Percentiles rank a stretch among this genome's conserved stretches.
Conservation (phyloP, 805 yeast genomes). For the Metschnikowia proteae region DNA sequence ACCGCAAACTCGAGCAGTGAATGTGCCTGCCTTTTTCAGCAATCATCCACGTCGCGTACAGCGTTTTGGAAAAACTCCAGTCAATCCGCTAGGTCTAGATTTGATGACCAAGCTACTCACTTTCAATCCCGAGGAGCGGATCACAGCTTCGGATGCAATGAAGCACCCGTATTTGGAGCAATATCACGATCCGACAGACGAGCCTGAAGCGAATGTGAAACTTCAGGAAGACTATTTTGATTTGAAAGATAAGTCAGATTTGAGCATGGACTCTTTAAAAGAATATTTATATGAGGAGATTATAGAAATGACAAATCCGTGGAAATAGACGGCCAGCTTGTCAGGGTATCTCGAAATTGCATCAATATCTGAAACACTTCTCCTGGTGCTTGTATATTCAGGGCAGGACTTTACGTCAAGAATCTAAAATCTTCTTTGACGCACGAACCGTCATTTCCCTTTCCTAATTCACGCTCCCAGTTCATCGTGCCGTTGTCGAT, state of each 20-base stretch:
- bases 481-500: slow-evolving; percentile 45
- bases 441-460: slow-evolving; percentile 40
- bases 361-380: neutral
- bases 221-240: slow-evolving; percentile 17
- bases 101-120: slow-evolving; percentile 14
- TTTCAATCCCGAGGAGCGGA: slow-evolving; percentile 14
- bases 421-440: slow-evolving; percentile 44
- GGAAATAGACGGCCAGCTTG: neutral
- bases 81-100: slow-evolving; percentile 15
- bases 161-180: slow-evolving; percentile 14
- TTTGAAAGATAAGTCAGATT: slow-evolving; percentile 10
- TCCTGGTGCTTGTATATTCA: neutral
- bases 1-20: slow-evolving; percentile 7
- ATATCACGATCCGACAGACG: slow-evolving; percentile 17
- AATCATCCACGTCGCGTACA: slow-evolving; percentile 14
- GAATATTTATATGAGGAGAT: slow-evolving; percentile 14
- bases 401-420: slow-evolving; percentile 20
- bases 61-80: slow-evolving; percentile 12
- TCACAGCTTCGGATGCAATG: slow-evolving; percentile 12
- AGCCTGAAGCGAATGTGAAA: slow-evolving; percentile 12
- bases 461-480: slow-evolving; percentile 48
- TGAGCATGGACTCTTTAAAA: slow-evolving; percentile 13
- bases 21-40: slow-evolving; percentile 5
- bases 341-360: neutral
- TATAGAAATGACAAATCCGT: slow-evolving; percentile 7